Evolutionary conservation across 352 stramenopile genomes (phyloP), one percentile per base, ranked within the genome.

Genomic region (Globisporangium orthogonon): DNA sequence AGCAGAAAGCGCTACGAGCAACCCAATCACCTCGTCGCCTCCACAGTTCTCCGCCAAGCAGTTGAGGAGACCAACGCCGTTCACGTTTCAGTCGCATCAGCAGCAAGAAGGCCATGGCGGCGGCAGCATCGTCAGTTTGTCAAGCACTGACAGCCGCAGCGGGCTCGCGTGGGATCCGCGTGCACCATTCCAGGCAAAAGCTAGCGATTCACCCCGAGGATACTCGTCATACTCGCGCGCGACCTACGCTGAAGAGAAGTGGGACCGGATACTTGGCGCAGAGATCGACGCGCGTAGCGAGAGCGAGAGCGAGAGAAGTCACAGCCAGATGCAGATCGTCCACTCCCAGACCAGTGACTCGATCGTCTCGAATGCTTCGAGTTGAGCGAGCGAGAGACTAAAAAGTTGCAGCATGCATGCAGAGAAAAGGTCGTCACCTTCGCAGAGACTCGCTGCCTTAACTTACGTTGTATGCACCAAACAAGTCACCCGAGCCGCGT

Each of bases 241-340:
- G 6, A 73, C 55, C 0, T 74, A 47, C 33, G 76, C 69, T 3
- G 80, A 90, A 66, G 77, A 86, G 50, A 90, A 90, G 59, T 90
- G 80, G 80, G 80, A 90, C 62, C 71, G 70, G 30, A 90, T 90
- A 50, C 66, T 90, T 31, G 71, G 62, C 23, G 55, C 45, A 10
- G 67, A 86, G 48, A 56, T 81, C 15, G 66, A 71, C 31, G 52
- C 56, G 13, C 45, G 47, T 9, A 60, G 50, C 23, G 60, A 48
- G 15, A 33, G 50, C 23, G 60, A 48, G 15, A 33, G 39, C 35
- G 55, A 18, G 18, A 51, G 35, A 9, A 54, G 44, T 43, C 39
- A 46, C 23, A 58, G 52, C 40, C 51, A 54, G 37, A 60, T 55
- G 43, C 45, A 60, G 45, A 43, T 49, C 39, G 48, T 43, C 4